Evolutionary conservation across 2,329 filamentous ascomycete species (phyloP).

Genomic region (Trichoderma afroharzianum): DNA sequence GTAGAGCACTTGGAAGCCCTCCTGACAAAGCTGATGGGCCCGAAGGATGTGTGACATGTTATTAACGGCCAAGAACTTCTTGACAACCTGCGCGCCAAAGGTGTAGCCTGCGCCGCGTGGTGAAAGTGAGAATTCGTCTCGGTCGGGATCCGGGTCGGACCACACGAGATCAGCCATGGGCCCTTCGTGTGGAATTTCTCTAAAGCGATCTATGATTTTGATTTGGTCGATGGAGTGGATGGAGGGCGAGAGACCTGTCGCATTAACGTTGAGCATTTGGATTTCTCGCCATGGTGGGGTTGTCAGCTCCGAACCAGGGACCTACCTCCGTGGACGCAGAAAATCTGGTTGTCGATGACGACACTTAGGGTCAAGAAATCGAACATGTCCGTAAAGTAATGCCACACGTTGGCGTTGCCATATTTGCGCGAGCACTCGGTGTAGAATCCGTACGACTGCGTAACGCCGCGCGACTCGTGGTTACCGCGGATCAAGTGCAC

Average conservation of each 20-base stretch:
- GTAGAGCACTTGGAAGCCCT: conserved; percentile 95
- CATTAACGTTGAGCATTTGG: not conserved
- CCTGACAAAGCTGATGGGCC: conserved; percentile 97
- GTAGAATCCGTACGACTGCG: conserved; percentile 98
- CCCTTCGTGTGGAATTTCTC: conserved; percentile 96
- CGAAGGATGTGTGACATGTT: conserved; percentile 96
- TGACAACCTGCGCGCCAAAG: conserved; percentile 95
- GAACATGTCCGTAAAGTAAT: conserved; percentile 99
- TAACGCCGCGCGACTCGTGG: conserved; percentile 95
- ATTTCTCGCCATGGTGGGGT: not conserved
- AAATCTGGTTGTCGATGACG: conserved; percentile 98
- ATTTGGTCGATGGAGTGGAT: conserved; percentile 99
- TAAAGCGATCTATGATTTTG: conserved; percentile 98
- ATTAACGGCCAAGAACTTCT: conserved; percentile 97
- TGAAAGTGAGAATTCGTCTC: conserved; percentile 93
- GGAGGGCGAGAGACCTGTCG: conserved; percentile 69
- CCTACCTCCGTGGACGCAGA: conserved; percentile 89
- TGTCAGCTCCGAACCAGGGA: conserved; percentile 10
- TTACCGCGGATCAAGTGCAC: conserved; percentile 97
- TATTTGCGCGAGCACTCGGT: conserved; percentile 98
- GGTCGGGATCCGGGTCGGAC: conserved; percentile 96
- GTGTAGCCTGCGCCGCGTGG: conserved; percentile 95
- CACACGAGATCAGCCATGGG: conserved; percentile 99
- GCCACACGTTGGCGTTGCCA: conserved; percentile 97
- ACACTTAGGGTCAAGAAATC: conserved; percentile 96